These are phyloP conservation scores for Penicillium subrubescens DNA, from an alignment of 495 filamentous ascomycete species.

Conservation along the genomic window DNA sequence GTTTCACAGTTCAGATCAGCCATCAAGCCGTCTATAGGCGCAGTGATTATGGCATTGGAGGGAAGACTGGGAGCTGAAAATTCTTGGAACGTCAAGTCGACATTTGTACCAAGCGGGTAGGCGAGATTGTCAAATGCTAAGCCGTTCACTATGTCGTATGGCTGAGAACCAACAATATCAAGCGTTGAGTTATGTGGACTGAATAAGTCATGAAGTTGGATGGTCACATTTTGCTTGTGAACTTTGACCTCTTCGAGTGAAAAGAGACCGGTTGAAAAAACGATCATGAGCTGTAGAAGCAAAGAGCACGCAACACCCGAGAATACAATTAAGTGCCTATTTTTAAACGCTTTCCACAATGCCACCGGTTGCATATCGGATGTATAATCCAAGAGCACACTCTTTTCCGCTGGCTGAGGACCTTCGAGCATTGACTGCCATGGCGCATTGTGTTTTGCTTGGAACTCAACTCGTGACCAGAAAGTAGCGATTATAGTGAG, in stretches of 20 bases:
- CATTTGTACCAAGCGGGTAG: slow-evolving; percentile 11
- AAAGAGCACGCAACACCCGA: slow-evolving; percentile 3
- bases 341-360: slow-evolving; percentile 6
- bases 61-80: slow-evolving; percentile 14
- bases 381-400: slow-evolving; percentile 16
- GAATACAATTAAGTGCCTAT: slow-evolving; percentile 12
- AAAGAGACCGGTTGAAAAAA: slow-evolving; percentile 22
- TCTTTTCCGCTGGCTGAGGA: slow-evolving; percentile 12
- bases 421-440: slow-evolving; percentile 27
- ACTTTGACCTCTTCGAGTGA: slow-evolving; percentile 6
- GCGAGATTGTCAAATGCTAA: slow-evolving; percentile 14
- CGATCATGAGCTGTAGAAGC: slow-evolving; percentile 12
- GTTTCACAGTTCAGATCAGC: slow-evolving; percentile 19
- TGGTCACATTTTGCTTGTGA: neutral
- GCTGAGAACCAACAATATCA: neutral
- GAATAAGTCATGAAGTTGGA: neutral
- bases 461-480: slow-evolving; percentile 32
- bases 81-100: slow-evolving; percentile 10
- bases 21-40: slow-evolving; percentile 17
- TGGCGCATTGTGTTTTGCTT: slow-evolving; percentile 29
- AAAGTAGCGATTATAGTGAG: slow-evolving; percentile 27
- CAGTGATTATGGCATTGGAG: slow-evolving; percentile 5
- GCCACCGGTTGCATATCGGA: slow-evolving; percentile 17
- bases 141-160: slow-evolving; percentile 10
- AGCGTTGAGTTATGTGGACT: neutral